Percentiles rank a stretch among this genome's conserved stretches.
phyloP scores from a whole-genome alignment of 306 rosid species.

The Glycine soja region DNA sequence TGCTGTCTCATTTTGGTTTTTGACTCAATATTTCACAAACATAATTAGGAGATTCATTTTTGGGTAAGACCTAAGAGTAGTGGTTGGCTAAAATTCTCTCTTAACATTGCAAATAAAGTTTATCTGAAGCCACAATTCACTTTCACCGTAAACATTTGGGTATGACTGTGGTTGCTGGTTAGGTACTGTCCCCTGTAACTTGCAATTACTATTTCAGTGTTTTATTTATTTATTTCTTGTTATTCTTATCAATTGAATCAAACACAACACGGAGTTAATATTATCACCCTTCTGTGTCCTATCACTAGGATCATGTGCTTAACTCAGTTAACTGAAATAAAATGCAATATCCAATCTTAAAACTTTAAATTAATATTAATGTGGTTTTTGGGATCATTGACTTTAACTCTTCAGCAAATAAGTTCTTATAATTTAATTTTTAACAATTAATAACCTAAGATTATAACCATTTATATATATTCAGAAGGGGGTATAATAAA shows the following conservation, averaged over 20 bases:
- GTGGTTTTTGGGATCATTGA: neutral
- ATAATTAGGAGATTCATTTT: neutral
- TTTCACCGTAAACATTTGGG: neutral
- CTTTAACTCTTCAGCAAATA: neutral
- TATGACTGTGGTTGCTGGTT: neutral
- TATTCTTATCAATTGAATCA: neutral
- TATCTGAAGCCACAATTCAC: neutral
- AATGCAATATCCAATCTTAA: neutral
- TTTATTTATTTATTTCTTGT: neutral
- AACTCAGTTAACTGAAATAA: neutral
- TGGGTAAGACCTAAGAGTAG: neutral
- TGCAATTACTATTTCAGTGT: neutral
- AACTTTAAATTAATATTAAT: neutral
- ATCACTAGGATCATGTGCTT: neutral
- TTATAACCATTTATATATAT: neutral
- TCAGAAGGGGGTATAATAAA: neutral
- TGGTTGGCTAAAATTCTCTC: neutral
- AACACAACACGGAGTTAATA: neutral
- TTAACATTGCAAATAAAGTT: neutral
- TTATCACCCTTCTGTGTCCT: neutral
- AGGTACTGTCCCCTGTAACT: neutral
- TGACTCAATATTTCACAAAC: neutral
- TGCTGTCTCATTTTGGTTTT: neutral
- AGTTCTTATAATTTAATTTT: neutral
- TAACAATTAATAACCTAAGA: neutral